Evolutionary conservation across 805 yeast species (phyloP), one percentile per base, ranked within the genome.

Genomic region (Yueomyces sinensis): DNA sequence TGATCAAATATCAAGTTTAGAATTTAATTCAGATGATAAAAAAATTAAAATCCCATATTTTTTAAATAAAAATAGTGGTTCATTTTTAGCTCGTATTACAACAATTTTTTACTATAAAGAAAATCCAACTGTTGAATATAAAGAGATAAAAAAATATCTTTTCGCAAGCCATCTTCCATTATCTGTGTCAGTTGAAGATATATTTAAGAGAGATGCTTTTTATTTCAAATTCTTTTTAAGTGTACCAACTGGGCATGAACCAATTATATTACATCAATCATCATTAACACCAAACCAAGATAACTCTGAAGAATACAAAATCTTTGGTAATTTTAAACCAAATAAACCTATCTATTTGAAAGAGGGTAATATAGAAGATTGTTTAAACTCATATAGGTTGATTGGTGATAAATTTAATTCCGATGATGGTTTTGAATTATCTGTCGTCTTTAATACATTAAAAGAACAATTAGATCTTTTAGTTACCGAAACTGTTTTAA

Each of bases 171-270:
- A 41, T 29, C 37, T 54, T 9, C 56, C 58, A 3, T 35, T 56
- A 1, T 49, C 54, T 9, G 57, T 56, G 7, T 49, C 58, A 5
- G 56, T 54, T 6, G 59, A 54, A 34, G 59, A 56, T 31, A 48
- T 53, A 16, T 49, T 47, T 34, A 47, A 48, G 27, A 46, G 37
- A 17, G 51, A 47, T 22, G 29, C 41, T 4, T 48, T 53, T 25
- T 48, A 40, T 32, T 56, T 54, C 37, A 53, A 53, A 30, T 54
- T 54, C 31, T 35, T 49, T 13, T 33, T 56, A 9, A 49, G 45
- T 27, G 41, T 58, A 9, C 47, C 55, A 0, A 34, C 41, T 3
- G 28, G 30, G 24, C 44, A 46, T 13, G 54, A 50, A 31, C 54
- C 55, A 6, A 38, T 54, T 11, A 24, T 52, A 3, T 30, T 55